A percentile compares a stretch with the other conserved stretches of the same genome.
Evolutionary conservation across 345 rosid genomes (phyloP).

Genomic region (Melaleuca alternifolia): DNA sequence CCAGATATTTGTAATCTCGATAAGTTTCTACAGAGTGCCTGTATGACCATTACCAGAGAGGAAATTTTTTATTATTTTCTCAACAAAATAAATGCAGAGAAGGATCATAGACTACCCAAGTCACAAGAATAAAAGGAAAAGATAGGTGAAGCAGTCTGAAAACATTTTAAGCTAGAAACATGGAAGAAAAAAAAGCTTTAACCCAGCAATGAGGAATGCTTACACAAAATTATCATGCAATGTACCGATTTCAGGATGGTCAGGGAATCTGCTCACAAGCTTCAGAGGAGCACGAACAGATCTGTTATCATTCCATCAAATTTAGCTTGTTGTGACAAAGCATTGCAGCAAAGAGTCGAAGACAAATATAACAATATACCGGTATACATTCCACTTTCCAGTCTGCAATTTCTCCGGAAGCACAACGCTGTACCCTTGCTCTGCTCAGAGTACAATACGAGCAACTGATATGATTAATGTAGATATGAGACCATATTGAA

Average conservation of each 20-base stretch:
- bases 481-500: not conserved
- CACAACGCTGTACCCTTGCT: conserved; percentile 75
- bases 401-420: conserved; percentile 90
- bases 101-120: not conserved
- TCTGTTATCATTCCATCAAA: conserved; percentile 19
- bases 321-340: not conserved
- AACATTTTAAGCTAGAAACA: not conserved
- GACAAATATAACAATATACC: conserved; percentile 23
- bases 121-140: not conserved
- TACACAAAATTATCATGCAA: conserved; percentile 91
- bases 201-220: conserved; percentile 9
- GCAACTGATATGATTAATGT: not conserved
- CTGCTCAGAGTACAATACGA: conserved; percentile 28
- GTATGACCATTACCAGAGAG: not conserved
- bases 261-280: conserved; percentile 67
- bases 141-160: not conserved
- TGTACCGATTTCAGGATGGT: conserved; percentile 83
- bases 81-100: not conserved
- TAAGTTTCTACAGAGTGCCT: conserved; percentile 70
- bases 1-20: conserved; percentile 78
- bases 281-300: conserved; percentile 73
- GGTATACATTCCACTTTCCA: conserved; percentile 90
- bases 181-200: not conserved
- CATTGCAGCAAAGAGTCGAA: not conserved
- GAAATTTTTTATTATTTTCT: not conserved